Percentiles rank a stretch among this genome's conserved stretches.
Conservation (phyloP, 768 basidiomycete genomes). For the Pleurotus tuber-regium region DNA sequence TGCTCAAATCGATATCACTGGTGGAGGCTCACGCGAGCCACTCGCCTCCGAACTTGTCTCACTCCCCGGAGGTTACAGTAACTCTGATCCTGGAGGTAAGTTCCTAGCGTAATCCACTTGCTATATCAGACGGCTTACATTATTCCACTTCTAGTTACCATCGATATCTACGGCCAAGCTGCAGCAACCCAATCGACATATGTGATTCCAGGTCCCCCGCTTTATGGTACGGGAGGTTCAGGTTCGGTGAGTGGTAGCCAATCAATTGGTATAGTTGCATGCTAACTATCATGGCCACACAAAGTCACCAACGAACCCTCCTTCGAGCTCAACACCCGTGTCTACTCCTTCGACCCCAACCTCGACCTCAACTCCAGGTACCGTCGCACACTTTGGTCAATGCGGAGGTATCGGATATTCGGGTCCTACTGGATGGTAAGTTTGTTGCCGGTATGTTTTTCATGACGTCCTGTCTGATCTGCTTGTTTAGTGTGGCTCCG, state of each 20-base stretch:
- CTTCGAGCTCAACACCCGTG: conserved; percentile 3
- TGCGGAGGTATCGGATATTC: conserved; percentile 40
- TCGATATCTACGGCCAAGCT: conserved; percentile 37
- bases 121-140: conserved; percentile 17
- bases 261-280: too few relatives aligned
- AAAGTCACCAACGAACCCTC: conserved; percentile 3
- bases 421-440: conserved; percentile 37
- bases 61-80: conserved; percentile 45
- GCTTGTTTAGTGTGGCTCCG: conserved; percentile 27
- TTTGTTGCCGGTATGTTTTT: background rate
- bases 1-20: conserved; percentile 41
- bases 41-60: conserved; percentile 41
- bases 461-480: background rate
- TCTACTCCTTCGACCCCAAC: conserved; percentile 18
- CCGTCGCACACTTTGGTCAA: conserved; percentile 37
- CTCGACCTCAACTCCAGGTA: conserved; percentile 20
- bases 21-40: conserved; percentile 37
- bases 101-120: background rate
- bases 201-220: conserved; percentile 41
- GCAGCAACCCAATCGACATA: conserved; percentile 36
- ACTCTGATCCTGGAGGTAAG: conserved; percentile 41
- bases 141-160: conserved; percentile 28
- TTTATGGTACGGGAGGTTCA: conserved; percentile 35
- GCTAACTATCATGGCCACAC: too few relatives aligned
- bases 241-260: conserved; percentile 1